phyloP scores from a whole-genome alignment of 2,329 filamentous ascomycete species.

The Colletotrichum cuscutae region DNA sequence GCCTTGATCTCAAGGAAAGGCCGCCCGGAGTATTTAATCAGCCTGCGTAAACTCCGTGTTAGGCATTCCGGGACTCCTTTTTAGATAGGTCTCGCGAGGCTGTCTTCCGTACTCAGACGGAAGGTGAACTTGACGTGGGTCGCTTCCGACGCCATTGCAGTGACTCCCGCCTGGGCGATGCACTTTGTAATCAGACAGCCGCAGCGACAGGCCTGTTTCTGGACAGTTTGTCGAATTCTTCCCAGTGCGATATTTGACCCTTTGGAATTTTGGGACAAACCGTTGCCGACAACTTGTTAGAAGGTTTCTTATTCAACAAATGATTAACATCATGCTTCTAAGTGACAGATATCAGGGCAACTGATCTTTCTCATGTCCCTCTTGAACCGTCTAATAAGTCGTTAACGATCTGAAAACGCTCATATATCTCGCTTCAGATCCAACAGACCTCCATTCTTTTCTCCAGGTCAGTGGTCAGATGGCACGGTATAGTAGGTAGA shows the following conservation, averaged over 20 bases:
- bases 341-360: too few relatives aligned
- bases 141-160: not conserved
- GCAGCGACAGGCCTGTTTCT: not conserved
- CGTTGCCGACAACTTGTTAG: rapidly evolving
- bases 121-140: not conserved
- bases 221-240: too few relatives aligned
- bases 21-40: not conserved
- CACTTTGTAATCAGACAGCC: not conserved
- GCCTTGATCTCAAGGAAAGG: not conserved
- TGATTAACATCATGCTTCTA: too few relatives aligned
- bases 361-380: too few relatives aligned
- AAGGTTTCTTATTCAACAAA: too few relatives aligned
- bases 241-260: too few relatives aligned
- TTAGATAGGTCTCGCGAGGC: not conserved
- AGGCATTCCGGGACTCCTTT: not conserved
- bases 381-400: too few relatives aligned
- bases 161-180: not conserved
- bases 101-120: not conserved
- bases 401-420: too few relatives aligned
- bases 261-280: rapidly evolving
- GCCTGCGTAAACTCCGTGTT: not conserved
- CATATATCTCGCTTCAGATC: too few relatives aligned
- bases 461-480: too few relatives aligned
- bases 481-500: too few relatives aligned
- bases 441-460: too few relatives aligned